Conservation (phyloP, 148 eudicot genomes). For the Camellia sinensis region DNA sequence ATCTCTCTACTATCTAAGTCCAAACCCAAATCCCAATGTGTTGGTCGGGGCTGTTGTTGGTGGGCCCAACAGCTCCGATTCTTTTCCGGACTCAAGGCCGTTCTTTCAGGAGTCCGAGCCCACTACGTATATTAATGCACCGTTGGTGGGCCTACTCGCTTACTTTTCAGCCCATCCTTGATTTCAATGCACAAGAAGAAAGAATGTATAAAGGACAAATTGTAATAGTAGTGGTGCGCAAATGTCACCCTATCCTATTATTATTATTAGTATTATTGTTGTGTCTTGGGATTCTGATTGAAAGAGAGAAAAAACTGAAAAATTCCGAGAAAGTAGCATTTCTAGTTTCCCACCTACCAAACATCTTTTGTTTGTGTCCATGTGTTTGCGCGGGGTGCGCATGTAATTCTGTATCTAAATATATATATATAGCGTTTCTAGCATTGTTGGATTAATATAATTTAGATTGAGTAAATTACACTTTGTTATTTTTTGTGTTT, state of each 20-base stretch:
- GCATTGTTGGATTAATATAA: too few species aligned
- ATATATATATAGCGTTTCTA: too few species aligned
- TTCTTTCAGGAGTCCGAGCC: slow-evolving; percentile 88
- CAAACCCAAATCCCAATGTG: slow-evolving; percentile 79
- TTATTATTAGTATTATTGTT: background rate
- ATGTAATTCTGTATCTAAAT: too few species aligned
- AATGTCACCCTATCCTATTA: slow-evolving; percentile 49
- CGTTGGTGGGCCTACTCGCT: slow-evolving; percentile 86
- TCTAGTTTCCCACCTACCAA: background rate
- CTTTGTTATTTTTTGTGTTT: too few species aligned
- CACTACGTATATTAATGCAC: slow-evolving; percentile 93
- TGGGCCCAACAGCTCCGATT: slow-evolving; percentile 79
- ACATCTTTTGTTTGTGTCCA: background rate
- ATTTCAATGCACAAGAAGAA: slow-evolving; percentile 4
- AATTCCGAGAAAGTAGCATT: background rate
- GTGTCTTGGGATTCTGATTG: slow-evolving; percentile 8
- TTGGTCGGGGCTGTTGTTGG: slow-evolving; percentile 93
- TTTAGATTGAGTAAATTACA: too few species aligned
- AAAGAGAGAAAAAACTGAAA: background rate
- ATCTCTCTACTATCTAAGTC: slow-evolving; percentile 61
- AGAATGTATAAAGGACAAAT: background rate
- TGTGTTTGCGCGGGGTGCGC: too few species aligned
- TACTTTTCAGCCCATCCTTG: slow-evolving; percentile 73
- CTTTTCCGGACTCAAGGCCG: slow-evolving; percentile 89
- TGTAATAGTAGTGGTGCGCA: slow-evolving; percentile 43